A percentile compares a stretch with the other conserved stretches of the same genome.
phyloP scores from a whole-genome alignment of 2,329 filamentous ascomycete genomes.

The Ceratocystiopsis brevicomis region DNA sequence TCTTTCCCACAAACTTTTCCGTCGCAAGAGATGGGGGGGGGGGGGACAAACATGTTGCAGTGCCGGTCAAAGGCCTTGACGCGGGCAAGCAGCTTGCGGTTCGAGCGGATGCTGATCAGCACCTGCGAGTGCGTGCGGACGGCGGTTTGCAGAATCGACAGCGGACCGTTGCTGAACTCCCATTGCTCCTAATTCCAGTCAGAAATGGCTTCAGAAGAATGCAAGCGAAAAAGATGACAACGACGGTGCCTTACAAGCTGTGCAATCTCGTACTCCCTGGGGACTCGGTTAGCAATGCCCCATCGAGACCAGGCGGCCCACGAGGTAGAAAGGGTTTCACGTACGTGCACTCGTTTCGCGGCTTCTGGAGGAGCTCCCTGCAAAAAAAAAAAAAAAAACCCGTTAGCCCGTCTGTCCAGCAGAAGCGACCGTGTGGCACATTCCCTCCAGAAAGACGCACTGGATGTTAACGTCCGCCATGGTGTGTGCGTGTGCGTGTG shows the following conservation, averaged over 20 bases:
- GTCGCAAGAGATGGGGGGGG: too few relatives aligned
- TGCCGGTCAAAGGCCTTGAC: slow-evolving; percentile 98
- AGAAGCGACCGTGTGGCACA: too few relatives aligned
- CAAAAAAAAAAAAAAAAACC: neutral
- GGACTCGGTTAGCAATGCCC: neutral
- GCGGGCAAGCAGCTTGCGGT: slow-evolving; percentile 88
- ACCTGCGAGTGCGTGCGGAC: slow-evolving; percentile 90
- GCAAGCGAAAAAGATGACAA: too few relatives aligned
- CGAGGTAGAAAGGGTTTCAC: neutral
- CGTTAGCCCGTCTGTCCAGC: neutral
- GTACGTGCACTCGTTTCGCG: slow-evolving; percentile 10
- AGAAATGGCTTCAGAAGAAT: neutral
- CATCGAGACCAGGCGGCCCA: neutral
- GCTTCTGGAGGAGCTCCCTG: slow-evolving; percentile 10
- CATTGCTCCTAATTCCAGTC: slow-evolving; percentile 23
- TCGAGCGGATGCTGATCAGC: slow-evolving; percentile 92
- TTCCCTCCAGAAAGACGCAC: slow-evolving; percentile 1
- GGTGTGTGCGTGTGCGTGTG: neutral
- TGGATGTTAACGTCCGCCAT: slow-evolving; percentile 10
- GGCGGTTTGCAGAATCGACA: slow-evolving; percentile 92
- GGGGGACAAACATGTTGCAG: slow-evolving; percentile 60
- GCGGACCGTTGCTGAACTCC: slow-evolving; percentile 32
- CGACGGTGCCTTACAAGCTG: slow-evolving; percentile 26
- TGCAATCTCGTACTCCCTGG: slow-evolving; percentile 76
- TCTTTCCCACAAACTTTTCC: too few relatives aligned